Base-by-base conservation (phyloP, 31 red algal species). In the Asparagopsis taxiformis region DNA sequence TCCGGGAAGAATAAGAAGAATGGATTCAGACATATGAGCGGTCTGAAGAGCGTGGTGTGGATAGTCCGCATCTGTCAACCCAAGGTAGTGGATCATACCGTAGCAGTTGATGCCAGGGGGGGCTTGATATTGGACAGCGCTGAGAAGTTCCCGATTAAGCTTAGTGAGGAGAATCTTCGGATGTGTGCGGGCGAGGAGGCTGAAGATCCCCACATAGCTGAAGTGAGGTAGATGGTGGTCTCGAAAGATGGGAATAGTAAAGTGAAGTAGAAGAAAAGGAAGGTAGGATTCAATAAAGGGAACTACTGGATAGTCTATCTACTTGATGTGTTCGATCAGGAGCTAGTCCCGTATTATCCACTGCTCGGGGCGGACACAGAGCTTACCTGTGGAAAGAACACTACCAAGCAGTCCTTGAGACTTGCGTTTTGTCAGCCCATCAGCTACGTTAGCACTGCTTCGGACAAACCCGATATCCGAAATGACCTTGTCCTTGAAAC, bases 281-380 rank as follows among this genome's bases (percentile, higher is more conserved):
- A n/a, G n/a, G n/a, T n/a, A n/a, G n/a, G n/a, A n/a, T n/a, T n/a
- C n/a, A n/a, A n/a, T n/a, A n/a, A n/a, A n/a, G n/a, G n/a, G n/a
- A n/a, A n/a, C n/a, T n/a, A n/a, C n/a, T n/a, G n/a, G n/a, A n/a
- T n/a, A n/a, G n/a, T n/a, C n/a, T n/a, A n/a, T n/a, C n/a, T n/a
- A n/a, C n/a, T n/a, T n/a, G n/a, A n/a, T n/a, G n/a, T n/a, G n/a
- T n/a, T 46, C 13, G 8, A 9, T 13, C 41, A 32, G 23, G 58
- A 25, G n/a, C 31, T 32, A 50, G 41, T 68, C 46, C 5, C 64
- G 64, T 3, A 68, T 46, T 21, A 68, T 44, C 30, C 64, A 68
- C 26, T 68, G 64, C 36, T 68, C 64, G 19, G 32, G 64, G 38
- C 11, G 3, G 19, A 68, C 34, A 49, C 0, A 17, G 0, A 68